A percentile compares a stretch with the other conserved stretches of the same genome.
Conservation (phyloP, 1,284 basidiomycete genomes). For the Coniferiporia sulphurascens region DNA sequence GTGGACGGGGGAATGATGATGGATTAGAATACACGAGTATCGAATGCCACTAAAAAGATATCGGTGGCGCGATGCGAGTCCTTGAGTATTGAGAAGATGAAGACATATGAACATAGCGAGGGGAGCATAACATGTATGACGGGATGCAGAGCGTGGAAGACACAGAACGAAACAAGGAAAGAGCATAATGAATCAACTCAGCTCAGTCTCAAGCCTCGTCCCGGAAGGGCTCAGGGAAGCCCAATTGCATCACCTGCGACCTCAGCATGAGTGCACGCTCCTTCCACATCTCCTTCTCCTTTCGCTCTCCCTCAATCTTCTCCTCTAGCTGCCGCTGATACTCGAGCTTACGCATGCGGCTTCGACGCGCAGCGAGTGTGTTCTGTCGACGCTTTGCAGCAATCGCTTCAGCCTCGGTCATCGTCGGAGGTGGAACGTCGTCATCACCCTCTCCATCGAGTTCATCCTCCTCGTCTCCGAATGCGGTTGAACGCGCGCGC, state of each 20-base stretch:
- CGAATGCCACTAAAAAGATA: conserved; percentile 34
- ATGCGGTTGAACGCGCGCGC: conserved; percentile 46
- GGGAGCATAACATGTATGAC: not conserved
- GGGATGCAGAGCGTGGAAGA: not conserved
- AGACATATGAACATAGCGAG: conserved; percentile 12
- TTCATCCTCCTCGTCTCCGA: conserved; percentile 47
- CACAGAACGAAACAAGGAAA: conserved; percentile 5
- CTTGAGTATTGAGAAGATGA: conserved; percentile 5
- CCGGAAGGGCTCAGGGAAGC: conserved; percentile 39
- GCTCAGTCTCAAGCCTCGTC: conserved; percentile 22
- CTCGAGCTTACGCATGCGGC: conserved; percentile 72
- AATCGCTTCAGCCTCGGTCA: conserved; percentile 58
- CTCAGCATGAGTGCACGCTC: conserved; percentile 43
- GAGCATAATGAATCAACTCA: conserved; percentile 16
- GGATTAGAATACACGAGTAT: conserved; percentile 35
- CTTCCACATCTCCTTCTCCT: conserved; percentile 54
- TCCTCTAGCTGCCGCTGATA: conserved; percentile 61
- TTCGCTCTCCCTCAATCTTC: conserved; percentile 40
- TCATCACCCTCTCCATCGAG: conserved; percentile 28
- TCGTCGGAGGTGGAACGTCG: conserved; percentile 33
- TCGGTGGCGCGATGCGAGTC: conserved; percentile 1
- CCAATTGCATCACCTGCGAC: conserved; percentile 43
- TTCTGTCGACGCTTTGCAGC: conserved; percentile 76
- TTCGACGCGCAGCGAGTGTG: conserved; percentile 72
- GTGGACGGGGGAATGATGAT: conserved; percentile 32